These are phyloP conservation scores for Hypocreales sp. DNA, from an alignment of 2,329 filamentous ascomycete genomes.

Conservation along the genomic window DNA sequence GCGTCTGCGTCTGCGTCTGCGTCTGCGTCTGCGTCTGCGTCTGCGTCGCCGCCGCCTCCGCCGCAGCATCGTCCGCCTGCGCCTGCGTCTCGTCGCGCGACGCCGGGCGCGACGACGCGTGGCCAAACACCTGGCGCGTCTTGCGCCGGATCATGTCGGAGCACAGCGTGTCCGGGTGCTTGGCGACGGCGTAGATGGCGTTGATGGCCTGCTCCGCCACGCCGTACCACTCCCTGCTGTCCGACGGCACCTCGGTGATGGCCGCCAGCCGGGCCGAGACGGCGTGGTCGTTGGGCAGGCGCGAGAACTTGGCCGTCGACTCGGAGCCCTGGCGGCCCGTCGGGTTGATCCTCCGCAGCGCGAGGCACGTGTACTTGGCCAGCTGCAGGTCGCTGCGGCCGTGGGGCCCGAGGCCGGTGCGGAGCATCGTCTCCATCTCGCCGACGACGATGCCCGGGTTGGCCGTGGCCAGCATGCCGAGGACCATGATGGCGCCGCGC, in stretches of 20 bases:
- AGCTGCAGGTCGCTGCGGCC: slow-evolving; percentile 74
- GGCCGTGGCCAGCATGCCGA: slow-evolving; percentile 91
- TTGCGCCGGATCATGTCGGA: slow-evolving; percentile 81
- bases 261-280: slow-evolving; percentile 67
- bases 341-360: slow-evolving; percentile 79
- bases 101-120: slow-evolving; percentile 24
- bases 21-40: no score
- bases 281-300: slow-evolving; percentile 82
- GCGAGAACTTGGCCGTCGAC: slow-evolving; percentile 51
- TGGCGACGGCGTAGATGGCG: slow-evolving; percentile 86
- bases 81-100: slow-evolving; percentile 24
- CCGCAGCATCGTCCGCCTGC: no score
- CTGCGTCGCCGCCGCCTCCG: slow-evolving; percentile 16
- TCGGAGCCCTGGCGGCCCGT: slow-evolving; percentile 67
- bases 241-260: slow-evolving; percentile 71
- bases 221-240: slow-evolving; percentile 92
- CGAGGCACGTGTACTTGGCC: slow-evolving; percentile 91
- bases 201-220: slow-evolving; percentile 92
- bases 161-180: slow-evolving; percentile 85
- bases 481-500: slow-evolving; percentile 83
- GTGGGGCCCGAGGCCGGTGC: slow-evolving; percentile 69
- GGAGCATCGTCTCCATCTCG: slow-evolving; percentile 88
- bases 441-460: slow-evolving; percentile 85
- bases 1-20: slow-evolving; percentile 8
- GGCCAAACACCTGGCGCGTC: slow-evolving; percentile 63